Evolutionary conservation across 208 protist species (phyloP).

Genomic region (Kentomonas sorsogonicus): DNA sequence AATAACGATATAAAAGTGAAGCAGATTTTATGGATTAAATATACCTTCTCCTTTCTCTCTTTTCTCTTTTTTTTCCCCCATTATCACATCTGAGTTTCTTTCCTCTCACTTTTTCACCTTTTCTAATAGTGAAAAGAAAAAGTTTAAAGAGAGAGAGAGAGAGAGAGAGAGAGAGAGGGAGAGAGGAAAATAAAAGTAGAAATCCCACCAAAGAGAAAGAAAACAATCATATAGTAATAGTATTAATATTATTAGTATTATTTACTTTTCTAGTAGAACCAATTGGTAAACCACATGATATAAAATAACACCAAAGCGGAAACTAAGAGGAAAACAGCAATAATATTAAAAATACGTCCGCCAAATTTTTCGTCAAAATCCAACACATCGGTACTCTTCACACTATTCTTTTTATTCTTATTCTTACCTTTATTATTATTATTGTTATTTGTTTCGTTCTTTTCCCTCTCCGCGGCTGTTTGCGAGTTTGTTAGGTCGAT

Average conservation of each 20-base stretch:
- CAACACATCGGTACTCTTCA: slow-evolving; percentile 14
- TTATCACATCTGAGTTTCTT: slow-evolving; percentile 1
- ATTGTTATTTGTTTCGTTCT: slow-evolving; percentile 1
- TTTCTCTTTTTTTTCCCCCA: not conserved
- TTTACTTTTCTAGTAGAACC: not conserved
- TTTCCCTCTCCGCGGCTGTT: not conserved
- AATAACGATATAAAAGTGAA: too few relatives aligned
- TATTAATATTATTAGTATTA: not conserved
- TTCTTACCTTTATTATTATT: not conserved
- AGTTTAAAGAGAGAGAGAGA: slow-evolving; percentile 8
- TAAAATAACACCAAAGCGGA: slow-evolving; percentile 18
- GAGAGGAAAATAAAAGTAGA: not conserved
- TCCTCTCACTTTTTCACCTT: not conserved
- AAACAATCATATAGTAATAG: not conserved
- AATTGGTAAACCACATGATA: slow-evolving; percentile 25
- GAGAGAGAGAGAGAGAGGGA: slow-evolving; percentile 1
- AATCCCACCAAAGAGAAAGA: too few relatives aligned
- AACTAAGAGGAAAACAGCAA: slow-evolving; percentile 4
- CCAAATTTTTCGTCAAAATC: slow-evolving; percentile 24
- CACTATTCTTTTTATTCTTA: slow-evolving; percentile 1
- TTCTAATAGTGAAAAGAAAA: not conserved
- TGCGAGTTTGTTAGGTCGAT: not conserved
- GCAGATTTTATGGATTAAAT: not conserved
- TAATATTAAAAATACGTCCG: slow-evolving; percentile 16
- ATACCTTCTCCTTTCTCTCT: slow-evolving; percentile 2